A percentile compares a stretch with the other conserved stretches of the same genome.
Conservation (phyloP, 257 asterid genomes). For the Echites panduratus region DNA sequence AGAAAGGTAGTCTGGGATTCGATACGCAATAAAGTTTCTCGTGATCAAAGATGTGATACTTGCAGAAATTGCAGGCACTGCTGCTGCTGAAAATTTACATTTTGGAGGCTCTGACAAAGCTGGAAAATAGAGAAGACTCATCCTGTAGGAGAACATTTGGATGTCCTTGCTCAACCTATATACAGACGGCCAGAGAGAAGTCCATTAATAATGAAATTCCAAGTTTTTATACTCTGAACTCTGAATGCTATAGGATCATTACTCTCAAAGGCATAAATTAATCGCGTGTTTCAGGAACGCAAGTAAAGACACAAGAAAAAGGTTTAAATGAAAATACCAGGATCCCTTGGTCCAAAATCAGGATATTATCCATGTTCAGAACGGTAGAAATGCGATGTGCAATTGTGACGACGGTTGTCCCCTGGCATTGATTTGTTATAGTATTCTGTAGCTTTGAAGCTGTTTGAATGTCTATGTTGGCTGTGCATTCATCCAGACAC, state of each 20-base stretch:
- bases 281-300: neutral
- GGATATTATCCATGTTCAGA: constrained; percentile 58
- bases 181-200: neutral
- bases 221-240: neutral
- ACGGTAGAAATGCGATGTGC: constrained; percentile 95
- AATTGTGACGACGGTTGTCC: constrained; percentile 62
- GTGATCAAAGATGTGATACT: neutral
- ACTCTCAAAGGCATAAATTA: neutral
- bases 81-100: constrained; percentile 17
- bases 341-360: constrained; percentile 68
- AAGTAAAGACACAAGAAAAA: neutral
- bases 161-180: constrained; percentile 45
- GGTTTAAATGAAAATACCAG: constrained; percentile 35
- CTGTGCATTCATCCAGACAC: constrained; percentile 91
- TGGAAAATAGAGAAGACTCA: constrained; percentile 30
- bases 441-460: constrained; percentile 72
- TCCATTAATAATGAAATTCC: neutral
- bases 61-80: neutral
- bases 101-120: constrained; percentile 39
- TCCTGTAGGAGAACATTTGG: constrained; percentile 30
- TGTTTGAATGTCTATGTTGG: constrained; percentile 77
- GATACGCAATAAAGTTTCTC: neutral
- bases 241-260: neutral
- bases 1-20: neutral
- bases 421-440: constrained; percentile 48